These are phyloP conservation scores for Conticribra weissflogii DNA, from an alignment of 108 stramenopile genomes.

Conservation along the genomic window DNA sequence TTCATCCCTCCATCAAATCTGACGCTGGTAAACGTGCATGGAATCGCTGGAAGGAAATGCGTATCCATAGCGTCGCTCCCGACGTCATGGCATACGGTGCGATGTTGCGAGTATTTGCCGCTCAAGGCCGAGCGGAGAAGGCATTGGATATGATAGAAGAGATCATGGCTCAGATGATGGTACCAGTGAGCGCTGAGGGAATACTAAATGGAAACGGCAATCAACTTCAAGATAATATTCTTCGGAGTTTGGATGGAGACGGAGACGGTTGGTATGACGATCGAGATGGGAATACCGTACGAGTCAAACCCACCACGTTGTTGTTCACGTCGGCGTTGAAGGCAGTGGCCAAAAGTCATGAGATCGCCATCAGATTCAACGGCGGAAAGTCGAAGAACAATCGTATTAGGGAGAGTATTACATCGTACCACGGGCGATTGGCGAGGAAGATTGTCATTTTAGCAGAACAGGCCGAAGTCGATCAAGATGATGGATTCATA, in stretches of 20 bases:
- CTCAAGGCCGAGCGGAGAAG: slow-evolving; percentile 77
- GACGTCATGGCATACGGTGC: slow-evolving; percentile 89
- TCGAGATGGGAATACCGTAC: slow-evolving; percentile 51
- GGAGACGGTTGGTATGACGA: slow-evolving; percentile 50
- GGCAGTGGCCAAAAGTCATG: slow-evolving; percentile 74
- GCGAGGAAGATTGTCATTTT: slow-evolving; percentile 70
- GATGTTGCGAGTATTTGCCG: slow-evolving; percentile 74
- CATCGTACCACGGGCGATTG: slow-evolving; percentile 83
- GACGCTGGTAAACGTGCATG: slow-evolving; percentile 77
- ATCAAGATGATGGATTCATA: slow-evolving; percentile 83
- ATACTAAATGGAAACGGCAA: slow-evolving; percentile 36
- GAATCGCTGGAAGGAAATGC: slow-evolving; percentile 85
- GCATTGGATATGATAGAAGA: slow-evolving; percentile 81
- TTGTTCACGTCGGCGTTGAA: slow-evolving; percentile 78
- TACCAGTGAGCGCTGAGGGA: slow-evolving; percentile 39
- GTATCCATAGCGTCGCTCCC: slow-evolving; percentile 74
- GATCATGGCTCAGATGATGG: slow-evolving; percentile 53
- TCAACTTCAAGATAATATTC: slow-evolving; percentile 9
- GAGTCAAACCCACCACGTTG: slow-evolving; percentile 82
- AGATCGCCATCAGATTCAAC: slow-evolving; percentile 71
- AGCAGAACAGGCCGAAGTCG: slow-evolving; percentile 82
- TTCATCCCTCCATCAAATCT: slow-evolving; percentile 71
- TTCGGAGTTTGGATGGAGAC: slow-evolving; percentile 45
- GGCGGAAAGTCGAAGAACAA: slow-evolving; percentile 66
- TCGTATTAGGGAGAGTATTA: slow-evolving; percentile 61